Evolutionary conservation across 148 eudicot genomes (phyloP).

Genomic region (Nepenthes mirabilis): DNA sequence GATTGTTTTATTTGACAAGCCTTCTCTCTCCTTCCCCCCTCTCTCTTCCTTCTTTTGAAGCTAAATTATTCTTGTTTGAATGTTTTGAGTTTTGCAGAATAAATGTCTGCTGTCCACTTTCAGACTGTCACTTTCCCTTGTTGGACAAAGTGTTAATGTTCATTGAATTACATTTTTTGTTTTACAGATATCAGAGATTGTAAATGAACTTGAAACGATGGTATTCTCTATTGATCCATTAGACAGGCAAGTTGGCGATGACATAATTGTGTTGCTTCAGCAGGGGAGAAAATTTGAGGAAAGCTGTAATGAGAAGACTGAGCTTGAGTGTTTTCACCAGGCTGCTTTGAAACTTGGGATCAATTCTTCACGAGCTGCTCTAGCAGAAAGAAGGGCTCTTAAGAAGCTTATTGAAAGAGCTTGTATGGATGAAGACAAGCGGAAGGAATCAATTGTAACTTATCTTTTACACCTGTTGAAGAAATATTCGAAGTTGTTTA

Average conservation of each 20-base stretch:
- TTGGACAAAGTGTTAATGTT: neutral
- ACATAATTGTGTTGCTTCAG: constrained; percentile 71
- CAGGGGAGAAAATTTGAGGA: constrained; percentile 77
- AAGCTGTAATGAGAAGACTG: constrained; percentile 48
- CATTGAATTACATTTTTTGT: neutral
- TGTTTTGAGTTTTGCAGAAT: neutral
- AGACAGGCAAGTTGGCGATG: constrained; percentile 90
- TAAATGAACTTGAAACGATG: constrained; percentile 49
- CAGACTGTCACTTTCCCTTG: neutral
- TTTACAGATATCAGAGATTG: constrained; percentile 59
- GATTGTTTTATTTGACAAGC: no score
- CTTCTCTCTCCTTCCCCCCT: no score
- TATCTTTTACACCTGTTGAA: constrained; percentile 84
- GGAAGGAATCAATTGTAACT: constrained; percentile 90
- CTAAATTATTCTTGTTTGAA: neutral
- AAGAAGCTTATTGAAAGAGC: constrained; percentile 87
- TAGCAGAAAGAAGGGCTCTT: constrained; percentile 81
- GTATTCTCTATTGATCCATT: constrained; percentile 63
- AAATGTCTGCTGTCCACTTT: neutral
- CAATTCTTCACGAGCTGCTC: constrained; percentile 89
- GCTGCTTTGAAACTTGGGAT: constrained; percentile 78
- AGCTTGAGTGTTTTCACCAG: constrained; percentile 86
- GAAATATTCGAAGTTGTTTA: constrained; percentile 87
- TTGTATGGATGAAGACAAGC: constrained; percentile 74
- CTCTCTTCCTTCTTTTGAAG: neutral